A percentile compares a stretch with the other conserved stretches of the same genome.
Conservation (phyloP, 768 basidiomycete genomes). For the Punctularia strigosozonata region DNA sequence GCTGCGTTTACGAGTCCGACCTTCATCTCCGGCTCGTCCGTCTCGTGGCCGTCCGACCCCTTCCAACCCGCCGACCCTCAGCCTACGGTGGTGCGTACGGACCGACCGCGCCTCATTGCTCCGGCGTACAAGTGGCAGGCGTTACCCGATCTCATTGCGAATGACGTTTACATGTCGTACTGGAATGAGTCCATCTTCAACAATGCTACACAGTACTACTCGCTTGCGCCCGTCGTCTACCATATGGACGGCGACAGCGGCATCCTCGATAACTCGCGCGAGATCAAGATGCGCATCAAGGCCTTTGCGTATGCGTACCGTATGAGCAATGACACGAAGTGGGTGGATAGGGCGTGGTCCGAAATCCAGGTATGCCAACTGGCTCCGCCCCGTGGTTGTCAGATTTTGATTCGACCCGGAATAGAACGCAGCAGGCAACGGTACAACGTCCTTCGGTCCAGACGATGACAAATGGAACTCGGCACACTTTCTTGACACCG, state of each 20-base stretch:
- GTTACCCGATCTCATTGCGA: constrained; percentile 62
- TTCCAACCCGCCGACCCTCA: constrained; percentile 55
- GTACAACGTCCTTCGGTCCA: constrained; percentile 53
- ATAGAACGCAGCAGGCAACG: constrained; percentile 72
- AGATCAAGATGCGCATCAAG: constrained; percentile 86
- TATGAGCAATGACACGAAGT: constrained; percentile 86
- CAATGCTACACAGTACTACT: constrained; percentile 73
- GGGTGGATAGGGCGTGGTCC: constrained; percentile 74
- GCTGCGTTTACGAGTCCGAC: constrained; percentile 64
- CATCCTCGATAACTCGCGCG: constrained; percentile 82
- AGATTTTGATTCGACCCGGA: constrained; percentile 2
- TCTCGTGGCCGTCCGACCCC: constrained; percentile 74
- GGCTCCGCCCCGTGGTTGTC: too few relatives aligned
- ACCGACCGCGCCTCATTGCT: constrained; percentile 87
- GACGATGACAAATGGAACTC: constrained; percentile 73
- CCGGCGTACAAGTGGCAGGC: constrained; percentile 87
- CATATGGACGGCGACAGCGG: constrained; percentile 75
- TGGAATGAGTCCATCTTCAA: constrained; percentile 90
- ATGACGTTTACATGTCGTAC: constrained; percentile 71
- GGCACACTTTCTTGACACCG: constrained; percentile 82
- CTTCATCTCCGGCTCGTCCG: constrained; percentile 39
- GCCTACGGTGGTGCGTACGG: constrained; percentile 50
- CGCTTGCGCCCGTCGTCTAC: constrained; percentile 56
- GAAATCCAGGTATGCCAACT: constrained; percentile 71
- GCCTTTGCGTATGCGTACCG: constrained; percentile 85